Base-by-base conservation (phyloP, 768 basidiomycete species). In the Boletus fagicola region DNA sequence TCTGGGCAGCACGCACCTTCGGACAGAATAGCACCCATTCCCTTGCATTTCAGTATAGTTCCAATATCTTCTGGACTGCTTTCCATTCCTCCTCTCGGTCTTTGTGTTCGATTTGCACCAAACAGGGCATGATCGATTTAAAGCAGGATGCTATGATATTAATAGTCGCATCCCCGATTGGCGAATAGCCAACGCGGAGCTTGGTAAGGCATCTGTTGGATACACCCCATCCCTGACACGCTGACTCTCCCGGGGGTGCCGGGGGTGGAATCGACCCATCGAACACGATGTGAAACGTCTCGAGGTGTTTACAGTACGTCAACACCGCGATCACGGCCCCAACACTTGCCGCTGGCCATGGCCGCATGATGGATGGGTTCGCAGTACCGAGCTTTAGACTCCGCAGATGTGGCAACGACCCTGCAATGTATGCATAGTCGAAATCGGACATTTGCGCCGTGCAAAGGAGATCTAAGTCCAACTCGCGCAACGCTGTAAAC, bases 131-230 rank as follows among this genome's bases (percentile, higher is more conserved):
- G 35, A 63, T 33, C 26, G 52, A 33, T n/a, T 49, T 36, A 3
- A 68, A 50, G 50, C 62, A 60, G 7, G 49, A 30, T 6, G 60
- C 62, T 4, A 66, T 53, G 6, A 15, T 40, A 8, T 31, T 2
- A 5, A 58, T 20, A 3, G 24, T 49, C 9, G 40, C 50, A n/a
- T 61, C 53, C 16, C 5, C 22, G 33, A 68, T 58, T 0, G 62
- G 64, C 13, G 67, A 66, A 51, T 51, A 52, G 13, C 67, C 67
- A 15, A 68, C 50, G 15, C 38, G 10, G 1, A 68, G n/a, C 31
- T 33, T 35, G 6, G 62, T 56, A 4, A 68, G 60, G 4, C 3
- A 48, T 28, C 49, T 43, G 38, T 66, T 68, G 1, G 36, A 45
- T 1, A 56, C 58, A 3, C 53, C 49, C 52, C 59, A 58, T 22